phyloP scores from a whole-genome alignment of 768 basidiomycete genomes.

The Sarcodon aspratus region DNA sequence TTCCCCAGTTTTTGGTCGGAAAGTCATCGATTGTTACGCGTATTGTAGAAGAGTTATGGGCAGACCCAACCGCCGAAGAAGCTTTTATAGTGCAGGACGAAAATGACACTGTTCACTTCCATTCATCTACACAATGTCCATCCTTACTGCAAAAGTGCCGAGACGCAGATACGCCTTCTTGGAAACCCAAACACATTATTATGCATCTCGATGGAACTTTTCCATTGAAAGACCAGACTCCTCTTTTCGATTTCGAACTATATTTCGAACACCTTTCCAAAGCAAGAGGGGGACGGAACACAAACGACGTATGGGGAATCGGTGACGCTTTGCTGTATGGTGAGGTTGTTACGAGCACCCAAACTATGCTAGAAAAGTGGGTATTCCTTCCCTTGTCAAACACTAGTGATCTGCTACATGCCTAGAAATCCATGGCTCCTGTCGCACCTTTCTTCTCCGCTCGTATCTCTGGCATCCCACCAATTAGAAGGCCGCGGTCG shows the following conservation, averaged over 20 bases:
- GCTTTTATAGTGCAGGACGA: conserved; percentile 37
- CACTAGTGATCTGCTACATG: neutral
- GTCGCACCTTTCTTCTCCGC: conserved; percentile 54
- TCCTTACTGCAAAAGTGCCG: conserved; percentile 17
- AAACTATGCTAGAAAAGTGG: conserved; percentile 89
- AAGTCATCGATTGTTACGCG: conserved; percentile 25
- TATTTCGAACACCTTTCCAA: conserved; percentile 47
- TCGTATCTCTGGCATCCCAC: conserved; percentile 77
- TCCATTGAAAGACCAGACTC: conserved; percentile 43
- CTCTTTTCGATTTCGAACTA: conserved; percentile 54
- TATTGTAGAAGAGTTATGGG: conserved; percentile 26
- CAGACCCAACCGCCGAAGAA: conserved; percentile 4
- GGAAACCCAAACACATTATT: conserved; percentile 44
- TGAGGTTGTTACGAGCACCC: conserved; percentile 87
- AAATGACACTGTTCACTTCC: conserved; percentile 63
- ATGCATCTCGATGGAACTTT: conserved; percentile 34
- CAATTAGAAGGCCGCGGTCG: conserved; percentile 86
- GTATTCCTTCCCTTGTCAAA: conserved; percentile 13
- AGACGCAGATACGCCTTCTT: conserved; percentile 20
- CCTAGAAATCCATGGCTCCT: conserved; percentile 69
- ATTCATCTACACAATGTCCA: conserved; percentile 23
- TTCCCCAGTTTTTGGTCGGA: conserved; percentile 52
- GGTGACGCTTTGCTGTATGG: conserved; percentile 81
- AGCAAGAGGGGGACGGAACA: conserved; percentile 14
- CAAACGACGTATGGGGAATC: conserved; percentile 34